Evolutionary conservation across 768 basidiomycete genomes (phyloP), one percentile per base, ranked within the genome.

Genomic region (Trichaptum fuscoviolaceum): DNA sequence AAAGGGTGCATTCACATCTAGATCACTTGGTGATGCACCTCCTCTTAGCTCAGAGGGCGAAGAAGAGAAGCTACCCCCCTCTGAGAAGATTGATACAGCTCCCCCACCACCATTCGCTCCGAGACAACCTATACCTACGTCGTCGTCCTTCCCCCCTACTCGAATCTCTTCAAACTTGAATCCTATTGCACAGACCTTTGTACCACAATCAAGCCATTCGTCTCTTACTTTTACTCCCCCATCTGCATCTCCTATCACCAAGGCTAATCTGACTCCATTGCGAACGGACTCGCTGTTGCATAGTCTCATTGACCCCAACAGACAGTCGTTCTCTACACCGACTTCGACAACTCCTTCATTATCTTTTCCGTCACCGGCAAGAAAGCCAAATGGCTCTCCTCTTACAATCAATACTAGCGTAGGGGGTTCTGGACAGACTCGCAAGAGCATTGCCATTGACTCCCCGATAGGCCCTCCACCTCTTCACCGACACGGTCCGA

Each of bases 401-500:
- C 59, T 61, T 2, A 61, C 59, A 1, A 61, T 61, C 30, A 61
- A 61, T 23, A 61, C 59, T 2, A 61, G 30, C 23, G 30, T 34
- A 2, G 59, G 25, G 10, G 59, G 15, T 25, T 6, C 59, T 25
- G 6, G 59, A 61, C 30, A 17, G 23, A 12, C 30, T 25, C 59
- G 59, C 24, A 61, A 61, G 23, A 23, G 23, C 15, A 17, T 25
- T 61, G 59, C 59, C 25, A 61, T 61, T 9, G 59, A 61, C 59
- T 61, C 59, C 3, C 59, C 59, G 15, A 34, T 61, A 34, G 59
- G 25, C 65, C 77, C 77, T 3, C 76, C 76, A 27, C 72, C 69
- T 59, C 72, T 77, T 15, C 66, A 64, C 64, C 73, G 74, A 68
- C 74, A 65, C 10, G 70, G 68, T 25, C 75, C 77, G 34, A 75